phyloP scores from a whole-genome alignment of 2,329 filamentous ascomycete species.

The Orbilia oligospora region DNA sequence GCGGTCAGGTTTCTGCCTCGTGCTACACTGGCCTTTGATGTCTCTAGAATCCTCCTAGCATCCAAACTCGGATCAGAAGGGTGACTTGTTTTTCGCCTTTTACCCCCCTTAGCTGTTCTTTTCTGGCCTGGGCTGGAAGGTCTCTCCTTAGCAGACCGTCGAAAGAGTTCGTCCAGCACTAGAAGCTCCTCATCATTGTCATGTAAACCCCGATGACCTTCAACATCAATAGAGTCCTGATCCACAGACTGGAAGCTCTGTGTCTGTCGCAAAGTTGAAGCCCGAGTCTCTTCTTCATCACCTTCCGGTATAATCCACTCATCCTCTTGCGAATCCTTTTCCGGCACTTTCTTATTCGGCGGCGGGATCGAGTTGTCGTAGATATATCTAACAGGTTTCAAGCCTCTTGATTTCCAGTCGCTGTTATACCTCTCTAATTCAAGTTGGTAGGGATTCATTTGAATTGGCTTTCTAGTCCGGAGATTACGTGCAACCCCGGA shows the following conservation, averaged over 20 bases:
- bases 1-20: neutral
- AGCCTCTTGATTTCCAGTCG: slow-evolving; percentile 62
- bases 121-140: slow-evolving; percentile 23
- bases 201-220: neutral
- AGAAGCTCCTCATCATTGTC: slow-evolving; percentile 29
- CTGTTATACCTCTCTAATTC: slow-evolving; percentile 62
- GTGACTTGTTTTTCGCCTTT: slow-evolving; percentile 40
- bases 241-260: slow-evolving; percentile 45
- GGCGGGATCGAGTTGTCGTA: slow-evolving; percentile 45
- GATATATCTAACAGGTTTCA: slow-evolving; percentile 62
- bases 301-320: slow-evolving; percentile 62
- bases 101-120: slow-evolving; percentile 24
- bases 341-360: slow-evolving; percentile 32
- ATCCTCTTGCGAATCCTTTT: slow-evolving; percentile 63
- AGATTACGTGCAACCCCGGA: slow-evolving; percentile 61
- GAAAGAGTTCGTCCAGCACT: slow-evolving; percentile 35
- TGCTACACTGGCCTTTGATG: slow-evolving; percentile 33
- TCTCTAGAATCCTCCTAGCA: slow-evolving; percentile 28
- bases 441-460: slow-evolving; percentile 63
- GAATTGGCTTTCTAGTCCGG: slow-evolving; percentile 64
- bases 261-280: slow-evolving; percentile 14
- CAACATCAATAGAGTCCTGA: slow-evolving; percentile 14
- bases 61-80: slow-evolving; percentile 4
- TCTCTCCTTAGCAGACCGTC: slow-evolving; percentile 30
- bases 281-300: slow-evolving; percentile 41